A percentile compares a stretch with the other conserved stretches of the same genome.
Conservation (phyloP, 768 basidiomycete species). For the Hortiboletus campestris region DNA sequence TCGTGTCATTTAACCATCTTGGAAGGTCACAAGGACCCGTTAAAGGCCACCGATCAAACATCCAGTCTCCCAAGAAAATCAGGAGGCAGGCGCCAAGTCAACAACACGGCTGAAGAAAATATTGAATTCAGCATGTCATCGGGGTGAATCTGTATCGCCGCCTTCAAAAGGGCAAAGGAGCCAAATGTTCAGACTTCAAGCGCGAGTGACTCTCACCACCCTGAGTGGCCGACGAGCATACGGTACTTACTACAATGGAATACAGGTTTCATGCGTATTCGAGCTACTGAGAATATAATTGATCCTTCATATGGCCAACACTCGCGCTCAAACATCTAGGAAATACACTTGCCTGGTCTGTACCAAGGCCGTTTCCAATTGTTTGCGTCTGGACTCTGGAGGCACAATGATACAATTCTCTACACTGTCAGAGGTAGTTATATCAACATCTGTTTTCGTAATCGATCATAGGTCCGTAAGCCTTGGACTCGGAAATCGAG, state of each 20-base stretch:
- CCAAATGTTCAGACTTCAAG: neutral
- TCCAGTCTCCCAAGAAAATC: neutral
- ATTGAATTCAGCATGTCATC: neutral
- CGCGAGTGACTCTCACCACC: neutral
- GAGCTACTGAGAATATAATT: neutral
- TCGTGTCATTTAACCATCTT: neutral
- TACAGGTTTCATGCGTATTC: neutral
- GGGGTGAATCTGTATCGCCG: neutral
- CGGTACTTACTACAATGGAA: neutral
- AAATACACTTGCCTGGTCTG: conserved; percentile 10
- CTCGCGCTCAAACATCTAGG: neutral
- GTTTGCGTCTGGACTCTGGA: neutral
- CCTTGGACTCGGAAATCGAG: neutral
- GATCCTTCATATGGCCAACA: neutral
- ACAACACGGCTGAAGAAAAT: neutral
- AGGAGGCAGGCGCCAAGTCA: neutral
- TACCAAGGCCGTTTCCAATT: neutral
- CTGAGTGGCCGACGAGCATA: neutral
- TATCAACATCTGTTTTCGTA: neutral
- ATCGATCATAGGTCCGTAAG: neutral
- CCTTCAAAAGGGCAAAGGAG: neutral
- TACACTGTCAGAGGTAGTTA: neutral
- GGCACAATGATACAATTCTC: neutral
- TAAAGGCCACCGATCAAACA: conserved; percentile 1
- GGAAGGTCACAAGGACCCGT: neutral